phyloP scores from a whole-genome alignment of 768 basidiomycete species.

The Amanita exitialis region DNA sequence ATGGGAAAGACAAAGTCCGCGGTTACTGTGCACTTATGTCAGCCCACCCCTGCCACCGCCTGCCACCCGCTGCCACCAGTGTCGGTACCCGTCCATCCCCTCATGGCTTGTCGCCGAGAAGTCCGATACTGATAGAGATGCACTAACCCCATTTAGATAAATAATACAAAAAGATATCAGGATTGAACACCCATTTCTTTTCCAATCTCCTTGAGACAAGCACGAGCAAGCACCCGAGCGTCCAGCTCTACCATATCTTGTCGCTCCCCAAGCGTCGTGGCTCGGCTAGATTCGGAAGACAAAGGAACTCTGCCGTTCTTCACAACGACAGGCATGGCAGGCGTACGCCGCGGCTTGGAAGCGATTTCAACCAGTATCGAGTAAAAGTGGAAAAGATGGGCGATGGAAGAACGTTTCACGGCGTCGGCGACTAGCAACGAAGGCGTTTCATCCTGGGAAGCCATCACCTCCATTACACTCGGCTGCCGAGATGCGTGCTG shows the following conservation, averaged over 20 bases:
- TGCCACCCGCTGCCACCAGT: too few relatives aligned
- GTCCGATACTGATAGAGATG: too few relatives aligned
- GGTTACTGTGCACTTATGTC: too few relatives aligned
- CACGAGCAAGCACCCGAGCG: conserved; percentile 53
- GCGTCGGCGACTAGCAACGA: conserved; percentile 57
- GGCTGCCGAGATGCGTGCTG: conserved; percentile 45
- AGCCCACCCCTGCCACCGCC: too few relatives aligned
- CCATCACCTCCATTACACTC: conserved; percentile 26
- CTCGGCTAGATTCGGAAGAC: background rate
- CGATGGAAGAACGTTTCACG: conserved; percentile 63
- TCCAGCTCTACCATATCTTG: conserved; percentile 40
- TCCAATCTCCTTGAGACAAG: conserved; percentile 61
- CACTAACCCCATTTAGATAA: too few relatives aligned
- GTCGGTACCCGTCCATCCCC: too few relatives aligned
- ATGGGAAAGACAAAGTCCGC: too few relatives aligned
- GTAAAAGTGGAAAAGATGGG: conserved; percentile 88
- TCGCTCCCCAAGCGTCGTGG: conserved; percentile 7
- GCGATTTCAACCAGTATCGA: conserved; percentile 69
- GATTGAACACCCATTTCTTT: conserved; percentile 55
- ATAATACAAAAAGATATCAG: conserved; percentile 6
- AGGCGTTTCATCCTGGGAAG: conserved; percentile 28
- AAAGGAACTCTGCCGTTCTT: conserved; percentile 4
- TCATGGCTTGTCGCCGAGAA: too few relatives aligned
- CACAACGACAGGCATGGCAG: conserved; percentile 35
- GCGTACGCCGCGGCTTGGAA: conserved; percentile 57